These are phyloP conservation scores for Juglanconis oblonga DNA, from an alignment of 2,329 filamentous ascomycete genomes.

Conservation along the genomic window DNA sequence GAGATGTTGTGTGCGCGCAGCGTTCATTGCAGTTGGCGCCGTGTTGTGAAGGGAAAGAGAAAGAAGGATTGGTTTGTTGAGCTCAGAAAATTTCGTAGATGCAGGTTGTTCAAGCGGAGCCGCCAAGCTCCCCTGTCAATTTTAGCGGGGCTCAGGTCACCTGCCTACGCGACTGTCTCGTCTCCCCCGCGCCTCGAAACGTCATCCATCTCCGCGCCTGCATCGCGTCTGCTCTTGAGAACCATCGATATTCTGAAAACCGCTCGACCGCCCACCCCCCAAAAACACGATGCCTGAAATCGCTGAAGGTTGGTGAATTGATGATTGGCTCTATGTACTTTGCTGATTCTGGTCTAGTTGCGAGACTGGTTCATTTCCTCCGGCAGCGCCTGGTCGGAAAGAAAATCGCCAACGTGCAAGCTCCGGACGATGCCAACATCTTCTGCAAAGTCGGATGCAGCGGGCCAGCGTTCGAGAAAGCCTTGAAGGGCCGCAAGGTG, in stretches of 20 bases:
- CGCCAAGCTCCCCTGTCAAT: conserved; percentile 1
- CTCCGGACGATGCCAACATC: conserved; percentile 77
- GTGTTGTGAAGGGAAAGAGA: conserved; percentile 7
- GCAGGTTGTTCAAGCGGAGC: conserved; percentile 3
- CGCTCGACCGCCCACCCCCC: neutral
- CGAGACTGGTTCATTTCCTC: conserved; percentile 82
- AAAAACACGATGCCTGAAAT: conserved; percentile 56
- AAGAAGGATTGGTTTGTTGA: neutral
- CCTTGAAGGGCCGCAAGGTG: conserved; percentile 70
- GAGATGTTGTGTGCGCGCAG: conserved; percentile 5
- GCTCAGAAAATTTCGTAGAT: conserved; percentile 5
- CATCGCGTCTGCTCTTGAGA: conserved; percentile 3
- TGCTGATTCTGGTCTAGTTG: conserved; percentile 48
- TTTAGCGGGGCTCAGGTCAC: conserved; percentile 1
- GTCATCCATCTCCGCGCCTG: conserved; percentile 6
- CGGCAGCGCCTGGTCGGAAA: conserved; percentile 81
- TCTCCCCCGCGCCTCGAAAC: neutral
- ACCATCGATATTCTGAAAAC: neutral
- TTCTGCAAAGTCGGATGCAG: conserved; percentile 89
- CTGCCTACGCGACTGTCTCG: neutral
- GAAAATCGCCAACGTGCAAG: conserved; percentile 66
- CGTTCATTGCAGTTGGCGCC: conserved; percentile 17
- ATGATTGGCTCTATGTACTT: neutral
- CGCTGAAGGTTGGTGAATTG: conserved; percentile 47
- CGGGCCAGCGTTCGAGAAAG: conserved; percentile 68